Evolutionary conservation across 768 basidiomycete genomes (phyloP).

Genomic region (Porphyrellus cyaneotinctus): DNA sequence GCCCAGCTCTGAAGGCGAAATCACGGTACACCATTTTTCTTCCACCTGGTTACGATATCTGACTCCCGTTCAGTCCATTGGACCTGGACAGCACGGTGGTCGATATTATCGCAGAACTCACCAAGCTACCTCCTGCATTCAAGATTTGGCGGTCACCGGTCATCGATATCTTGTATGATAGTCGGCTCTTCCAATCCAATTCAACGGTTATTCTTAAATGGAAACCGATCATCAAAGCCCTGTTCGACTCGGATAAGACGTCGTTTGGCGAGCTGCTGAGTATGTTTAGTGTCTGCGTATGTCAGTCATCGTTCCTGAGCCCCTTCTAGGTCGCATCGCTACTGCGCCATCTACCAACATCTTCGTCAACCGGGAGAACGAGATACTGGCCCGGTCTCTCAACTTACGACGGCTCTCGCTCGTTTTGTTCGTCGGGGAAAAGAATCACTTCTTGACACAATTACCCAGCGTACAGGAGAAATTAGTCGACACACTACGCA

Average conservation of each 20-base stretch:
- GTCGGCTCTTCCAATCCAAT: constrained; percentile 77
- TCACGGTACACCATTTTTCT: constrained; percentile 47
- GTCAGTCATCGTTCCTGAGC: constrained; percentile 22
- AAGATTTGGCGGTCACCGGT: constrained; percentile 86
- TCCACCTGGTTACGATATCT: neutral
- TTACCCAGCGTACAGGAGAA: constrained; percentile 96
- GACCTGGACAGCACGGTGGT: constrained; percentile 69
- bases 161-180: constrained; percentile 78
- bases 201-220: constrained; percentile 57
- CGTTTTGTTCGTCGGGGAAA: constrained; percentile 80
- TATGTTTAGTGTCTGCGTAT: constrained; percentile 37
- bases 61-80: constrained; percentile 53
- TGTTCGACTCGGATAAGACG: constrained; percentile 85
- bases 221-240: constrained; percentile 70
- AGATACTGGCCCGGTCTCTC: constrained; percentile 81
- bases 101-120: constrained; percentile 72
- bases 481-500: constrained; percentile 87
- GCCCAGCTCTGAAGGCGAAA: constrained; percentile 75
- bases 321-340: constrained; percentile 61
- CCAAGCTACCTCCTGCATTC: constrained; percentile 66
- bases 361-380: constrained; percentile 92
- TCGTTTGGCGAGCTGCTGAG: constrained; percentile 81
- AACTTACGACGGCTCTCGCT: constrained; percentile 87
- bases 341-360: constrained; percentile 91
- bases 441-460: constrained; percentile 86